Conservation (phyloP, 148 eudicot species). For the Camellia lanceoleosa region DNA sequence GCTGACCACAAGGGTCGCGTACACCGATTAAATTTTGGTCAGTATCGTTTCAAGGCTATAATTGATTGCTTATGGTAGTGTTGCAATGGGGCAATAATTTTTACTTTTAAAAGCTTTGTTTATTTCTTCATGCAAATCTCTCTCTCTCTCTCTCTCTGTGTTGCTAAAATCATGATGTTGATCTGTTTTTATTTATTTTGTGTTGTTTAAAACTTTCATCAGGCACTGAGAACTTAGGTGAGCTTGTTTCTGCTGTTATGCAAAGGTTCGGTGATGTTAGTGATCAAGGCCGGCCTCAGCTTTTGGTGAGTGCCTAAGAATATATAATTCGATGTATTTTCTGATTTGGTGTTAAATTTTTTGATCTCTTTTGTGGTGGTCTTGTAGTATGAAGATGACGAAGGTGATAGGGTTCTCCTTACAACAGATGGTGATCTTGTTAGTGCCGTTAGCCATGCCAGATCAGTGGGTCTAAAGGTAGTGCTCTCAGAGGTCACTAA, state of each 20-base stretch:
- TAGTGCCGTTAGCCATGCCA: conserved; percentile 79
- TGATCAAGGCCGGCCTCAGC: conserved; percentile 50
- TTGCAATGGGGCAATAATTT: not conserved
- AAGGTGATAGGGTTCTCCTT: conserved; percentile 86
- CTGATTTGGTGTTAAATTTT: conserved; percentile 9
- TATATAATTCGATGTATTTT: not conserved
- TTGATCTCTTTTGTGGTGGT: conserved; percentile 7
- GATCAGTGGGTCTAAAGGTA: conserved; percentile 82
- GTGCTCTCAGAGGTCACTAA: not conserved
- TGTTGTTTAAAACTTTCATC: conserved; percentile 16
- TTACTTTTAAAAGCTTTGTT: not conserved
- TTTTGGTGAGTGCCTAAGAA: conserved; percentile 49
- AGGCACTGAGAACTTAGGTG: conserved; percentile 78
- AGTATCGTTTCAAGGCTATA: conserved; percentile 22
- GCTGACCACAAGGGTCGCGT: conserved; percentile 75
- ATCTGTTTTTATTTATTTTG: not conserved
- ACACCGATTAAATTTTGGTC: conserved; percentile 83
- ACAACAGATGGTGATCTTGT: conserved; percentile 74
- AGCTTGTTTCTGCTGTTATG: conserved; percentile 67
- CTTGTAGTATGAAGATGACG: conserved; percentile 90
- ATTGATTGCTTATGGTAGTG: not conserved
- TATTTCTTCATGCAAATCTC: not conserved
- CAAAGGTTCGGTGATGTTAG: conserved; percentile 57
- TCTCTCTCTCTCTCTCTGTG: not conserved
- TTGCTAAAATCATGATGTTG: not conserved